These are phyloP conservation scores for Glycine soja DNA, from an alignment of 306 rosid genomes.

Conservation along the genomic window DNA sequence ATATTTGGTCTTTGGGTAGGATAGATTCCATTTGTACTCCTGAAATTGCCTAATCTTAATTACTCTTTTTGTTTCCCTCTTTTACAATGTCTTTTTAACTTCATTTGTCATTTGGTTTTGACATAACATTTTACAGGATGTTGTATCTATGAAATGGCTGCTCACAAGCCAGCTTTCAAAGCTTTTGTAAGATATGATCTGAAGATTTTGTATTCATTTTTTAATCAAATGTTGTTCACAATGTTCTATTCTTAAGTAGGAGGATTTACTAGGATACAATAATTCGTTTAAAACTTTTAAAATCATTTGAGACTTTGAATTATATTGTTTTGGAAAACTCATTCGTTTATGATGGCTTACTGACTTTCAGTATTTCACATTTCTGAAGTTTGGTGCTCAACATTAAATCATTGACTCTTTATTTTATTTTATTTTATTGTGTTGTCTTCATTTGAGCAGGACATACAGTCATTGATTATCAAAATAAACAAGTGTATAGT, in stretches of 20 bases:
- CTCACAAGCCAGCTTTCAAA: constrained; percentile 91
- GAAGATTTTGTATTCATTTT: constrained; percentile 25
- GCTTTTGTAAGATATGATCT: constrained; percentile 81
- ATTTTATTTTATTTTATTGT: not conserved
- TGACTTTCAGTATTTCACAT: constrained; percentile 19
- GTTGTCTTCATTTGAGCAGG: constrained; percentile 65
- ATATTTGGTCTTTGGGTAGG: constrained; percentile 97
- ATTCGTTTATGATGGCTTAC: not conserved
- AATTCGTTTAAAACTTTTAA: constrained; percentile 11
- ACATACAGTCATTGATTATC: constrained; percentile 89
- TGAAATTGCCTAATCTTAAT: constrained; percentile 10
- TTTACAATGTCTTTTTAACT: not conserved
- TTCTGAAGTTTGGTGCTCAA: constrained; percentile 22
- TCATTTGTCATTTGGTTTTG: constrained; percentile 29
- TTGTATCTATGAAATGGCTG: constrained; percentile 92
- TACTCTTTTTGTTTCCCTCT: not conserved
- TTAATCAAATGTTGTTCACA: not conserved
- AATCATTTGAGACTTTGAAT: constrained; percentile 4
- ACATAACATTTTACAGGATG: constrained; percentile 67
- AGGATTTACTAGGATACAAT: not conserved
- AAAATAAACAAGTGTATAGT: constrained; percentile 96
- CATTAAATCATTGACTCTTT: constrained; percentile 3
- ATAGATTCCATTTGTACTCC: constrained; percentile 29
- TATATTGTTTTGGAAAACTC: constrained; percentile 30
- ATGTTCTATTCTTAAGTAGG: not conserved